These are phyloP conservation scores for Pichia membranifaciens DNA, from an alignment of 805 yeast genomes.

Conservation along the genomic window DNA sequence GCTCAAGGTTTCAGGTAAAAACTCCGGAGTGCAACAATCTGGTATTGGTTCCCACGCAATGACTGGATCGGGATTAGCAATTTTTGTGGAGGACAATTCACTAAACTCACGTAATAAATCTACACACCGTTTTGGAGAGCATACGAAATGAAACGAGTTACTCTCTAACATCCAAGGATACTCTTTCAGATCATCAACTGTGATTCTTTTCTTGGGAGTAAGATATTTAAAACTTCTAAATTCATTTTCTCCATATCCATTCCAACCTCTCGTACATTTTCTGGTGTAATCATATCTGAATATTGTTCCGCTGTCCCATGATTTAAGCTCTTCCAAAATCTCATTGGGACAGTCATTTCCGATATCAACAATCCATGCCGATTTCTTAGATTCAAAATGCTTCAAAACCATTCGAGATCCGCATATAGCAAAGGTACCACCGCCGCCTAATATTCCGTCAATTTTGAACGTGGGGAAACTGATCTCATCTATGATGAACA, in stretches of 20 bases:
- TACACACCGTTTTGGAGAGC: constrained; percentile 58
- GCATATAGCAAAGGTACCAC: constrained; percentile 72
- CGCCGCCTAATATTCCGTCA: constrained; percentile 75
- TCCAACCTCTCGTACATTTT: constrained; percentile 76
- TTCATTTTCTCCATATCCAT: constrained; percentile 61
- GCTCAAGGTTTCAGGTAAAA: constrained; percentile 33
- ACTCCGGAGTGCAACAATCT: constrained; percentile 54
- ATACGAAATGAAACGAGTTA: constrained; percentile 60
- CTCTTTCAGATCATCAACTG: constrained; percentile 45
- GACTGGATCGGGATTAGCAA: constrained; percentile 26
- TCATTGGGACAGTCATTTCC: constrained; percentile 70
- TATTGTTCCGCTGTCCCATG: constrained; percentile 59
- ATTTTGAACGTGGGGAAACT: constrained; percentile 42
- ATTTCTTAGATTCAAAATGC: constrained; percentile 26
- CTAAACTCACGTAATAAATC: constrained; percentile 38
- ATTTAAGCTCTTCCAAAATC: constrained; percentile 38
- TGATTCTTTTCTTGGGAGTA: constrained; percentile 57
- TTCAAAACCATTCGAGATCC: constrained; percentile 63
- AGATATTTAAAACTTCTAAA: constrained; percentile 54
- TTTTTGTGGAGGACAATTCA: constrained; percentile 3
- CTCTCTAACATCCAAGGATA: constrained; percentile 36
- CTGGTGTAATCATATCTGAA: constrained; percentile 48
- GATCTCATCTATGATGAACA: constrained; percentile 88
- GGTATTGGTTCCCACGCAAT: constrained; percentile 88
- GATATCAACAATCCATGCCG: constrained; percentile 71